Percentiles rank a stretch among this genome's conserved stretches.
Evolutionary conservation across 352 stramenopile genomes (phyloP).

Genomic region (Pythium sukuiense): DNA sequence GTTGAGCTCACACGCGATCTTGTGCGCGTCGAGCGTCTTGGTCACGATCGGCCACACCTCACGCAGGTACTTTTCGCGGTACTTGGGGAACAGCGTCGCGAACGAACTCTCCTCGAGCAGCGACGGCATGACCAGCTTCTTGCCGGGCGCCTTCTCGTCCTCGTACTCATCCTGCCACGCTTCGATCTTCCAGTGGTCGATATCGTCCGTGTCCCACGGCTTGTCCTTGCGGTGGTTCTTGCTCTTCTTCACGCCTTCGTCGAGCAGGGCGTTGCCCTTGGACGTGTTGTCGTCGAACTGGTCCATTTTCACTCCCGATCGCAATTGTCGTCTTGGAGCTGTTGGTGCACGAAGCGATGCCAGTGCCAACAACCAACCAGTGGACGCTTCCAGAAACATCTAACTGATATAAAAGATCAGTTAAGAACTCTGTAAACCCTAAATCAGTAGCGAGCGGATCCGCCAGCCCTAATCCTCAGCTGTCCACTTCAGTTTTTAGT

Average conservation of each 20-base stretch:
- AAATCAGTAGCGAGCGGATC: constrained; percentile 24
- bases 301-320: constrained; percentile 41
- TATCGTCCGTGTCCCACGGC: constrained; percentile 97
- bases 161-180: constrained; percentile 76
- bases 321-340: not conserved
- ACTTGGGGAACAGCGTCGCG: constrained; percentile 99
- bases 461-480: constrained; percentile 18
- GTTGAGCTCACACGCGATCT: constrained; percentile 98
- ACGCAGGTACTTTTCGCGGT: constrained; percentile 99
- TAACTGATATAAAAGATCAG: not conserved
- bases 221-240: constrained; percentile 99
- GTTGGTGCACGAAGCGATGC: constrained; percentile 23
- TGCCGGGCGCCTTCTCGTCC: constrained; percentile 76
- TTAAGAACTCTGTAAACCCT: constrained; percentile 8
- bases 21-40: constrained; percentile 93
- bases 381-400: constrained; percentile 19
- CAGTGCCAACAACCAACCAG: constrained; percentile 23
- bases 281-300: constrained; percentile 56
- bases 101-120: constrained; percentile 99
- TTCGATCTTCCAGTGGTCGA: constrained; percentile 99
- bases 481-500: constrained; percentile 21
- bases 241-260: constrained; percentile 42
- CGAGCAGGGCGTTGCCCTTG: constrained; percentile 32
- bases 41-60: constrained; percentile 99
- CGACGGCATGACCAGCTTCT: constrained; percentile 64